A percentile compares a stretch with the other conserved stretches of the same genome.
phyloP scores from a whole-genome alignment of 352 stramenopile species.

The Globisporangium splendens region DNA sequence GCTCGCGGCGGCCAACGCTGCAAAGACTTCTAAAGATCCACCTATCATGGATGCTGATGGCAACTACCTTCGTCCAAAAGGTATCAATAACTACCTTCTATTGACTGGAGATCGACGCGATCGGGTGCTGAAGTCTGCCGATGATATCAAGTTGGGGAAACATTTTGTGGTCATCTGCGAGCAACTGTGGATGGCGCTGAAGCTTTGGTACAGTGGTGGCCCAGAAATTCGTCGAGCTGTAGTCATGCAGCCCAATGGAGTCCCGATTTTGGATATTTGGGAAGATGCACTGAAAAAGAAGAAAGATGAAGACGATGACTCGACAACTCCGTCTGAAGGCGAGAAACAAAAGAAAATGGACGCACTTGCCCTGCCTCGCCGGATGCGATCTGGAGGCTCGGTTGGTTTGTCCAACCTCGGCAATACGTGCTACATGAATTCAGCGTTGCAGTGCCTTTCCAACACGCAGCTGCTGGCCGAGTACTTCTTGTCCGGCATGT shows the following conservation, averaged over 20 bases:
- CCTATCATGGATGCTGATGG: slow-evolving; percentile 77
- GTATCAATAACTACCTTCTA: slow-evolving; percentile 79
- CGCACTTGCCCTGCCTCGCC: slow-evolving; percentile 54
- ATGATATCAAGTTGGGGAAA: slow-evolving; percentile 75
- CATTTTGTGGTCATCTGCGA: slow-evolving; percentile 87
- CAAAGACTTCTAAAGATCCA: slow-evolving; percentile 38
- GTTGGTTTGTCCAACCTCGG: slow-evolving; percentile 89
- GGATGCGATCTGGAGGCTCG: slow-evolving; percentile 74
- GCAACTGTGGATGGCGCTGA: slow-evolving; percentile 87
- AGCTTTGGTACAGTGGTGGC: slow-evolving; percentile 90
- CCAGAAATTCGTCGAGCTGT: slow-evolving; percentile 86
- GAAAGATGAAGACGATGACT: slow-evolving; percentile 49
- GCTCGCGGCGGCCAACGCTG: slow-evolving; percentile 10
- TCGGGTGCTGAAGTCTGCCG: slow-evolving; percentile 58
- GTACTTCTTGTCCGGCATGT: slow-evolving; percentile 95
- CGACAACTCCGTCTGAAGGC: slow-evolving; percentile 46
- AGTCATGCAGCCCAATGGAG: slow-evolving; percentile 52
- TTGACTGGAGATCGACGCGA: slow-evolving; percentile 69
- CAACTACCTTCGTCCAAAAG: slow-evolving; percentile 78
- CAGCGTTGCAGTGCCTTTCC: slow-evolving; percentile 91
- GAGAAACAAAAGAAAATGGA: slow-evolving; percentile 47
- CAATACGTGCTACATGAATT: slow-evolving; percentile 97
- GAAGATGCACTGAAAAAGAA: slow-evolving; percentile 63
- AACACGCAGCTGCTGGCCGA: slow-evolving; percentile 95
- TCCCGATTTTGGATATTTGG: slow-evolving; percentile 77